Evolutionary conservation across 345 rosid genomes (phyloP), one percentile per base, ranked within the genome.

Genomic region (Boechera retrofracta): DNA sequence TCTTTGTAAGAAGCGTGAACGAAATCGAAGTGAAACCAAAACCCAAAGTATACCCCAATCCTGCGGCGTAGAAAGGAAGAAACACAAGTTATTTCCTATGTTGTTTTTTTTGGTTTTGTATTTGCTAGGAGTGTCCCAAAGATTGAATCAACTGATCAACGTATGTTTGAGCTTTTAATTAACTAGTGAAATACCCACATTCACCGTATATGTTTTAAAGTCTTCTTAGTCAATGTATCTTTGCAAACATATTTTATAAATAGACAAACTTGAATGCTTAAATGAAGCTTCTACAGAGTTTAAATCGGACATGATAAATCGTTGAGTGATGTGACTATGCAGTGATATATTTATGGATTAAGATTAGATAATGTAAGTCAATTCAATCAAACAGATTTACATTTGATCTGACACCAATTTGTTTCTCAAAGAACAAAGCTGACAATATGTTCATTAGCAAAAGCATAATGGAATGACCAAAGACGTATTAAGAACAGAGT

Each of bases 21-120:
- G 96, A 95, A 78, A 86, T 92, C 33, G 98, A 95, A 88, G 98
- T 95, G 24, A 91, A 91, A 87, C 99, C 97, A 6, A 92, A 95
- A 73, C 97, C 99, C 5, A 95, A 92, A 77, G 94, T 83, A 32
- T 86, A 86, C 29, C 93, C 97, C 4, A 95, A 84, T 71, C 87
- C 94, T 51, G 94, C 88, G 0, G 94, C 93, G 6, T 91, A 80
- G 58, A 24, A 36, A 44, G 31, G 58, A 69, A 16, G 73, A 49
- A 48, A 29, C n/a, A 48, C 52, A 67, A 58, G 73, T 56, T 16
- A 48, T 21, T 52, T 53, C 49, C 15, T 33, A 41, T 18, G 63
- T 60, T 67, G 16, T 38, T 38, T 49, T 38, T 10, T 8, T 38
- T 2, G 8, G 38, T 49, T 47, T 49, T 48, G 62, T 61, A 52